Evolutionary conservation across 2,329 filamentous ascomycete species (phyloP), one percentile per base, ranked within the genome.

Genomic region (Arthrobotrys musiformis): DNA sequence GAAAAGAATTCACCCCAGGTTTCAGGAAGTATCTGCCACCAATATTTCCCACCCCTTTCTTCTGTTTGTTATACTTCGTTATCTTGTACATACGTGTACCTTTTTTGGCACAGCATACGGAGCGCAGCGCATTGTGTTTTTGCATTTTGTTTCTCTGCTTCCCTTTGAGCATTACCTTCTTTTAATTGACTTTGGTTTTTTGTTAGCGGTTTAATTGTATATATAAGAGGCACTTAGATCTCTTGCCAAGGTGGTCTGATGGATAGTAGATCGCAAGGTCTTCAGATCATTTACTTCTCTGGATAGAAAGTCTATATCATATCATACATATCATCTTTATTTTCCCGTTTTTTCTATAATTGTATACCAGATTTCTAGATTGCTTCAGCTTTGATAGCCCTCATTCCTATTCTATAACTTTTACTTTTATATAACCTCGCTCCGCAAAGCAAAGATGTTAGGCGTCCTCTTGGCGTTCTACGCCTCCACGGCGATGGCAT

Each of bases 251-350:
- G 4, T 37, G 33, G 17, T 58, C 54, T 40, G 28, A 28, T 56
- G 2, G 33, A 24, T 17, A 58, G 28, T 56, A 17, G 54, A 58
- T 58, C 54, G 33, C 33, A 37, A 58, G 30, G 19, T 40, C 54
- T 40, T 40, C 54, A 26, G 54, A 58, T 58, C 54, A 58, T 58
- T 26, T 40, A 58, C 54, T 58, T 58, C 54, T 58, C 54, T 58
- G 54, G 54, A 26, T 58, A 58, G 54, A 58, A 58, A 26, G 33
- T 26, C 26, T 58, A 58, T 40, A 22, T 11, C 4, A n/a, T 26
- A 24, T 26, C 9, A 54, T 40, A 40, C 35, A 28, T n/a, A n/a
- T n/a, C n/a, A n/a, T n/a, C n/a, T n/a, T n/a, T n/a, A n/a, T n/a
- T n/a, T n/a, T n/a, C n/a, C 19, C 15, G 2, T 35, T 22, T 9